Percentiles rank a stretch among this genome's conserved stretches.
Evolutionary conservation across 345 rosid species (phyloP).

Genomic region (Sisymbrium altissimum): DNA sequence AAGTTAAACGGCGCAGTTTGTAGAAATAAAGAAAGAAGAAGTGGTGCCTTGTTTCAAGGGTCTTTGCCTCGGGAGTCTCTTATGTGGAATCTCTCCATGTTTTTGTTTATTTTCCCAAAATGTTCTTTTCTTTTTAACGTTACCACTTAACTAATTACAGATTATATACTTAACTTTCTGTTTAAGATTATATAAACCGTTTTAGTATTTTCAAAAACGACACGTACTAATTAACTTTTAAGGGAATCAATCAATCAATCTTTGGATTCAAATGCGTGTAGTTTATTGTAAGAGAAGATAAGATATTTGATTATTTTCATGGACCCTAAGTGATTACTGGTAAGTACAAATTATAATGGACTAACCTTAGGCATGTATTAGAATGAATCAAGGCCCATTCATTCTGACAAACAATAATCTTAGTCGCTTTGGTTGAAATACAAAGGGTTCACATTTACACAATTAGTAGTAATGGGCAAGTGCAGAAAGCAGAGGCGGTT

Average conservation of each 20-base stretch:
- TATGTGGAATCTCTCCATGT: slow-evolving; percentile 36
- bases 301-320: neutral
- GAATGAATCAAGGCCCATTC: neutral
- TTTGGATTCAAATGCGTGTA: slow-evolving; percentile 7
- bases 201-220: slow-evolving; percentile 5
- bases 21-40: slow-evolving; percentile 19
- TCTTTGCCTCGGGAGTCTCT: slow-evolving; percentile 40
- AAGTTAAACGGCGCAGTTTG: slow-evolving; percentile 33
- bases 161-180: slow-evolving; percentile 32
- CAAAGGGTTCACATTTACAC: too few relatives aligned
- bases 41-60: slow-evolving; percentile 39
- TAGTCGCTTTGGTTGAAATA: too few relatives aligned
- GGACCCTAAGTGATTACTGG: neutral
- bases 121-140: slow-evolving; percentile 29
- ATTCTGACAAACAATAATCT: too few relatives aligned
- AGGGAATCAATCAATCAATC: slow-evolving; percentile 11
- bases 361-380: neutral
- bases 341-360: neutral
- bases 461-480: too few relatives aligned
- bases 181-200: slow-evolving; percentile 21
- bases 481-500: too few relatives aligned
- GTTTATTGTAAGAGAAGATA: neutral
- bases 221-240: slow-evolving; percentile 12
- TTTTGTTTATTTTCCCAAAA: slow-evolving; percentile 37
- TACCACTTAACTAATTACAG: slow-evolving; percentile 1